Evolutionary conservation across 208 protist genomes (phyloP).

Genomic region (Leishmania tropica): DNA sequence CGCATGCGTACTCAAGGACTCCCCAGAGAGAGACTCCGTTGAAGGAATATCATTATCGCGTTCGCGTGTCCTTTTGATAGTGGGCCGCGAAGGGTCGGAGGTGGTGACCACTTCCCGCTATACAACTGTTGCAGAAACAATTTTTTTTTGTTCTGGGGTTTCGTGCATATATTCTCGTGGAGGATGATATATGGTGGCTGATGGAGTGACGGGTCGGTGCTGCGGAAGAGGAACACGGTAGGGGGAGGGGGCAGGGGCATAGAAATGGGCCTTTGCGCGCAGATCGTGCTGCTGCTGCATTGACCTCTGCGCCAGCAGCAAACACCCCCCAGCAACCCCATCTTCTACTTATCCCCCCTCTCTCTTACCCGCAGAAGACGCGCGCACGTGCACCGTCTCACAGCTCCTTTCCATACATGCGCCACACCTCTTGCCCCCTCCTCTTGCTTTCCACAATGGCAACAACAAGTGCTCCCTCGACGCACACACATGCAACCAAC

Average conservation of each 20-base stretch:
- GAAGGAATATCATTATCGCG: not conserved
- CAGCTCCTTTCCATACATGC: not conserved
- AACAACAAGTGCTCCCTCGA: not conserved
- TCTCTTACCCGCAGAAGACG: not conserved
- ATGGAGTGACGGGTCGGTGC: not conserved
- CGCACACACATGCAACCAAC: not conserved
- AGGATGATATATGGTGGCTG: not conserved
- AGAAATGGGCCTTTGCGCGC: not conserved
- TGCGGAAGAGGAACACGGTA: not conserved
- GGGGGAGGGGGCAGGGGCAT: not conserved
- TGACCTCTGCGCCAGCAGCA: not conserved
- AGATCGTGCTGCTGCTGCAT: not conserved
- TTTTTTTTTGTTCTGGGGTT: not conserved
- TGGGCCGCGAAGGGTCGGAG: too few species aligned
- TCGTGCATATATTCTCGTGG: not conserved
- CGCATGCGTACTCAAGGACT: not conserved
- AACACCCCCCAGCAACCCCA: not conserved
- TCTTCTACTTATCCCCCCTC: not conserved
- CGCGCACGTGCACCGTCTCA: not conserved
- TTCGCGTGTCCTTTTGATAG: too few species aligned
- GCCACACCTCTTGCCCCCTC: not conserved
- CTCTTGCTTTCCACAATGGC: not conserved
- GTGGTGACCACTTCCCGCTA: not conserved
- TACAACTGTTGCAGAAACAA: not conserved
- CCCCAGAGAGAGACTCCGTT: not conserved